Evolutionary conservation across 768 basidiomycete species (phyloP).

Genomic region (Psilocybe tampanensis): DNA sequence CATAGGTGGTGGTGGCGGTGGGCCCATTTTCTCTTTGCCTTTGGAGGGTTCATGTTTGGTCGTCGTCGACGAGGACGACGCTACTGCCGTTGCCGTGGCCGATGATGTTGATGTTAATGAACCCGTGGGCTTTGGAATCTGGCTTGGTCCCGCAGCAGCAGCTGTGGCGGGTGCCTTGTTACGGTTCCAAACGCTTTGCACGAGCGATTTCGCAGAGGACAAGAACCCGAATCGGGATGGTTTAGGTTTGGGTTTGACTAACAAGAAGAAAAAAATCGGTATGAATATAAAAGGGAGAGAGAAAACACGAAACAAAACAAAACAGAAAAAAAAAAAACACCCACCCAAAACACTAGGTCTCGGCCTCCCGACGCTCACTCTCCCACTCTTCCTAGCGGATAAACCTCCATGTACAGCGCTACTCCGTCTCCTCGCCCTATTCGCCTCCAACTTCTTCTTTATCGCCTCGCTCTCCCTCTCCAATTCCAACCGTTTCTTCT

Average conservation of each 20-base stretch:
- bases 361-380: constrained; percentile 28
- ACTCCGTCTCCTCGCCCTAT: constrained; percentile 69
- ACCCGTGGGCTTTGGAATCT: constrained; percentile 26
- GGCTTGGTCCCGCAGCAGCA: constrained; percentile 25
- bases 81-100: no score
- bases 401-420: constrained; percentile 50
- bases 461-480: constrained; percentile 61
- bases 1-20: constrained; percentile 20
- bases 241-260: constrained; percentile 46
- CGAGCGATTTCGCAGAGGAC: constrained; percentile 69
- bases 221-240: constrained; percentile 71
- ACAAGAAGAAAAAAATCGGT: neutral
- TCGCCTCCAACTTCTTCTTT: constrained; percentile 64
- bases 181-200: constrained; percentile 74
- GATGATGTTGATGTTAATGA: no score
- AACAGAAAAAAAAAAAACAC: constrained; percentile 16
- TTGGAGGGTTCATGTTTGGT: constrained; percentile 14
- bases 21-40: constrained; percentile 21
- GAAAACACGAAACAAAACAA: no score
- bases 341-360: constrained; percentile 38
- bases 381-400: constrained; percentile 31
- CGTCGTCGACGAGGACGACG: neutral
- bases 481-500: constrained; percentile 46
- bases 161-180: constrained; percentile 35
- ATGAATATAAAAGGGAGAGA: constrained; percentile 5